These are phyloP conservation scores for Brassica hybrid DNA, from an alignment of 441 rosid genomes.

Conservation along the genomic window DNA sequence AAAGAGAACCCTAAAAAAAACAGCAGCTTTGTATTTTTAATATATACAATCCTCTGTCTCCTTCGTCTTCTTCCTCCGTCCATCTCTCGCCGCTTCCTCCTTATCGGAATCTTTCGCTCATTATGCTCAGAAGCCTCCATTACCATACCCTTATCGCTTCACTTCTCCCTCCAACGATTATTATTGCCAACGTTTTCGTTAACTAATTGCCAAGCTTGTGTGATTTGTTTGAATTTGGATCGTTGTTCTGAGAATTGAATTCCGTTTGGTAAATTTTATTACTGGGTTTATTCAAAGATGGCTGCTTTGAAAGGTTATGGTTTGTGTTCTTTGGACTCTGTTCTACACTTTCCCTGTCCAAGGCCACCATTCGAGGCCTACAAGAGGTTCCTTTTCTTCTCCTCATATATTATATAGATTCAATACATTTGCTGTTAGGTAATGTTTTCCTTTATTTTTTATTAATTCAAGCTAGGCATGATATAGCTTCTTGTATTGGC, in stretches of 20 bases:
- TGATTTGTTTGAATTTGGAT: neutral
- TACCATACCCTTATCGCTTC: conserved; percentile 6
- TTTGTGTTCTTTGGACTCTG: conserved; percentile 50
- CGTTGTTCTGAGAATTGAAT: neutral
- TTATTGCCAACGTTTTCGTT: neutral
- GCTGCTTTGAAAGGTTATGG: conserved; percentile 51
- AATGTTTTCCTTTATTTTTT: neutral
- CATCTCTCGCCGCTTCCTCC: conserved; percentile 31
- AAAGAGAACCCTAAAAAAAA: conserved; percentile 4
- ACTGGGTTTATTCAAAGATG: conserved; percentile 39
- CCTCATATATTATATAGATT: neutral
- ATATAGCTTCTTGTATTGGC: neutral
- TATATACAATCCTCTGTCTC: neutral
- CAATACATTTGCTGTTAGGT: neutral
- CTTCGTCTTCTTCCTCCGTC: neutral
- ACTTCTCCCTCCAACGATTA: too few relatives aligned
- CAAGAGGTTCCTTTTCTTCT: conserved; percentile 50
- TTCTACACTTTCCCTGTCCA: conserved; percentile 48
- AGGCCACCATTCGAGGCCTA: conserved; percentile 27
- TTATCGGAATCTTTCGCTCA: conserved; percentile 31
- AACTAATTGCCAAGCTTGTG: conserved; percentile 9
- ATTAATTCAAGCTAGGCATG: conserved; percentile 14
- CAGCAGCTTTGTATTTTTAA: neutral
- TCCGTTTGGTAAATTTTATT: neutral
- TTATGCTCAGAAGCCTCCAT: conserved; percentile 26